Evolutionary conservation across 1,284 basidiomycete genomes (phyloP).

Genomic region (Wallemia mellicola): DNA sequence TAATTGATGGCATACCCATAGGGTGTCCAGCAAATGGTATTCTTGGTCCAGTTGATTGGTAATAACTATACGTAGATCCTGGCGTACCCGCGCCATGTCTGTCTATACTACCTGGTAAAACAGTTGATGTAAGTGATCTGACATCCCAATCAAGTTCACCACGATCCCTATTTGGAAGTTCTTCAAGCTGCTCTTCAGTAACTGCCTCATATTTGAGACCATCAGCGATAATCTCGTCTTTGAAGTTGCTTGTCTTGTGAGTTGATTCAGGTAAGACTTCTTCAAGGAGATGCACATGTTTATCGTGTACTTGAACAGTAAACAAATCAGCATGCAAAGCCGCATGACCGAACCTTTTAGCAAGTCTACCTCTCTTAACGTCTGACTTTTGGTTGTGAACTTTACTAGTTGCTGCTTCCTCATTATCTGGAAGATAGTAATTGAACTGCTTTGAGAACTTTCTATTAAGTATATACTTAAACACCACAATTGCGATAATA

Average conservation of each 20-base stretch:
- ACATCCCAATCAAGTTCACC: slow-evolving; percentile 52
- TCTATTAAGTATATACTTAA: slow-evolving; percentile 50
- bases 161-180: slow-evolving; percentile 24
- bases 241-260: not conserved
- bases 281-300: slow-evolving; percentile 9
- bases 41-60: not conserved
- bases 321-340: slow-evolving; percentile 37
- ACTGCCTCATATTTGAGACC: not conserved
- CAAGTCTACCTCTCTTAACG: slow-evolving; percentile 32
- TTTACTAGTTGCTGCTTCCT: slow-evolving; percentile 36
- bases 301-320: slow-evolving; percentile 14
- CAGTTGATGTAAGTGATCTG: slow-evolving; percentile 22
- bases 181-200: not conserved
- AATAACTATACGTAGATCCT: not conserved
- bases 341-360: slow-evolving; percentile 60
- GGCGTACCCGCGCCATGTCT: not conserved
- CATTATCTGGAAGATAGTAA: slow-evolving; percentile 40
- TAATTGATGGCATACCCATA: not conserved
- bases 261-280: slow-evolving; percentile 1
- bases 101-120: not conserved
- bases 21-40: not conserved
- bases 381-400: slow-evolving; percentile 40
- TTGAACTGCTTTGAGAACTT: slow-evolving; percentile 38
- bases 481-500: slow-evolving; percentile 26
- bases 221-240: not conserved